These are phyloP conservation scores for Trypanosoma avium DNA, from an alignment of 208 protist genomes.

Conservation along the genomic window DNA sequence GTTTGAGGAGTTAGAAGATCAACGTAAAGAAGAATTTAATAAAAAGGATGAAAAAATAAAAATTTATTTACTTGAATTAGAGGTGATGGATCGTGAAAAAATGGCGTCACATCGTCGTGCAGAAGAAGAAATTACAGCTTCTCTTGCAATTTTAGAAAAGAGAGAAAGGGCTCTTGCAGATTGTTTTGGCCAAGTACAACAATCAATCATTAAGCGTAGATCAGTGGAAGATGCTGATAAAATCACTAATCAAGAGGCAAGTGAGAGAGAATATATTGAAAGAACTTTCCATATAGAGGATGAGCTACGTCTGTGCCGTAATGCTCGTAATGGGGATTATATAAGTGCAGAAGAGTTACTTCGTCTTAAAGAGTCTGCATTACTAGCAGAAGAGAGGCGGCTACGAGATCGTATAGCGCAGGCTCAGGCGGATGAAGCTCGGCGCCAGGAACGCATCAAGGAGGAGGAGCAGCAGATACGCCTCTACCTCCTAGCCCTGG, in stretches of 20 bases:
- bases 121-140: conserved; percentile 40
- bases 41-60: conserved; percentile 49
- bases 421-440: background rate
- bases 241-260: conserved; percentile 29
- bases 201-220: conserved; percentile 30
- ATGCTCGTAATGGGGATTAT: conserved; percentile 11
- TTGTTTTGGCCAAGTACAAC: conserved; percentile 28
- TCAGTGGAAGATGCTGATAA: conserved; percentile 39
- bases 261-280: conserved; percentile 37
- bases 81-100: conserved; percentile 49
- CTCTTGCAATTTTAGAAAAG: conserved; percentile 28
- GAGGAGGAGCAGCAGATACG: conserved; percentile 59
- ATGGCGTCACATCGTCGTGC: conserved; percentile 34
- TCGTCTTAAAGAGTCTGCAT: conserved; percentile 13
- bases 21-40: conserved; percentile 25
- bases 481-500: conserved; percentile 52
- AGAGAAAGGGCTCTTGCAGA: conserved; percentile 15
- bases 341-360: conserved; percentile 26
- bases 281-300: conserved; percentile 25
- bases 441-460: conserved; percentile 12
- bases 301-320: conserved; percentile 20
- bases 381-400: conserved; percentile 22
- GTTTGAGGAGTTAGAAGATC: conserved; percentile 36
- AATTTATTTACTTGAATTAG: conserved; percentile 50
- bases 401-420: conserved; percentile 13